These are phyloP conservation scores for Lyophyllum shimeji DNA, from an alignment of 768 basidiomycete species.

Conservation along the genomic window DNA sequence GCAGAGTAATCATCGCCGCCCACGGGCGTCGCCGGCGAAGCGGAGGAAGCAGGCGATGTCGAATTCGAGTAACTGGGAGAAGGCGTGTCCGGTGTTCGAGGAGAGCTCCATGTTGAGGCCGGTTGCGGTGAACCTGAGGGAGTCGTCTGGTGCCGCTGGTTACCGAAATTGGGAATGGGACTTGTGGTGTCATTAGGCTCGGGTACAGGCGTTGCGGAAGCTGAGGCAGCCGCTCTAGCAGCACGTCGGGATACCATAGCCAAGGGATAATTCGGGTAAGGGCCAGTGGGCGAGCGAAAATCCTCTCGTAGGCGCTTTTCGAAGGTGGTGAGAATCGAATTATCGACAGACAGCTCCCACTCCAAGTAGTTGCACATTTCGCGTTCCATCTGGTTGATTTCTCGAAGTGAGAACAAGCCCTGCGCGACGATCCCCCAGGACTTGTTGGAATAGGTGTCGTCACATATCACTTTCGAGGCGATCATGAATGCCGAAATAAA, in stretches of 20 bases:
- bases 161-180: slow-evolving; percentile 47
- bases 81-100: slow-evolving; percentile 53
- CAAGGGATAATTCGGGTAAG: slow-evolving; percentile 64
- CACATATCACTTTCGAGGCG: slow-evolving; percentile 88
- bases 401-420: slow-evolving; percentile 79
- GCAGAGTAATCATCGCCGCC: slow-evolving; percentile 50
- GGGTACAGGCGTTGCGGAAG: slow-evolving; percentile 40
- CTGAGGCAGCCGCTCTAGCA: slow-evolving; percentile 39
- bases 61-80: slow-evolving; percentile 51
- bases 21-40: slow-evolving; percentile 58
- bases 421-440: slow-evolving; percentile 91
- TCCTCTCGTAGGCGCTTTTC: slow-evolving; percentile 60
- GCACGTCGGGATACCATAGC: slow-evolving; percentile 64
- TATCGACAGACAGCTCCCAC: slow-evolving; percentile 84
- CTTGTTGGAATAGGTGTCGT: slow-evolving; percentile 93
- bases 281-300: slow-evolving; percentile 46
- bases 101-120: slow-evolving; percentile 26
- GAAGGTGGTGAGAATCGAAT: slow-evolving; percentile 57
- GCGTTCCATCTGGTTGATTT: slow-evolving; percentile 96
- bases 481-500: slow-evolving; percentile 96
- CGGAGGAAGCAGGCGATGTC: slow-evolving; percentile 61
- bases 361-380: slow-evolving; percentile 93
- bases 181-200: slow-evolving; percentile 43
- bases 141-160: slow-evolving; percentile 32
- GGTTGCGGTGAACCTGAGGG: slow-evolving; percentile 28